Conservation (phyloP, 208 protist species). For the Lotmaria passim region DNA sequence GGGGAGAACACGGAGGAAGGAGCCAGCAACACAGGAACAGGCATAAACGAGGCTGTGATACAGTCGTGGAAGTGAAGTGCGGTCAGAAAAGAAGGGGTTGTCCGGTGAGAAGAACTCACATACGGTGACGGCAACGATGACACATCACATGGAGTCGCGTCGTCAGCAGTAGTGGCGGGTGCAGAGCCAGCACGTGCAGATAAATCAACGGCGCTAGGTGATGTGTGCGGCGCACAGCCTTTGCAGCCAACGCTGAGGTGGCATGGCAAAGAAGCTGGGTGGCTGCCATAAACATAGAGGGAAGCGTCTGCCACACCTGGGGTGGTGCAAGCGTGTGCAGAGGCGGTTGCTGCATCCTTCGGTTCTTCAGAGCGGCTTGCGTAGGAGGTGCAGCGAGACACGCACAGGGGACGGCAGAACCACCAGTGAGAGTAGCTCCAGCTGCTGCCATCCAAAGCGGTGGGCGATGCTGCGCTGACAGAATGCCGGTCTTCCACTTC, state of each 20-base stretch:
- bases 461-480: neutral
- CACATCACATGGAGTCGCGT: neutral
- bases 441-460: neutral
- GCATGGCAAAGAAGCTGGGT: constrained; percentile 3
- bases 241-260: neutral
- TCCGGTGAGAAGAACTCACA: neutral
- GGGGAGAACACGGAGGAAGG: neutral
- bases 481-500: no score
- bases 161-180: neutral
- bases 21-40: neutral
- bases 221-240: neutral
- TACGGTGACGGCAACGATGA: neutral
- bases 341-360: neutral
- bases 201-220: no score
- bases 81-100: constrained; percentile 1
- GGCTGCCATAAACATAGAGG: constrained; percentile 21
- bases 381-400: neutral
- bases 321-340: neutral
- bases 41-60: neutral
- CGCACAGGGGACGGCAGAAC: constrained; percentile 10
- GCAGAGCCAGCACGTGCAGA: no score
- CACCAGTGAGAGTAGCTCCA: constrained; percentile 25
- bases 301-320: neutral
- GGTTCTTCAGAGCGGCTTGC: neutral
- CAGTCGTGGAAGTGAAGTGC: constrained; percentile 22